Conservation (phyloP, 2,329 filamentous ascomycete genomes). For the Neurospora sp. region DNA sequence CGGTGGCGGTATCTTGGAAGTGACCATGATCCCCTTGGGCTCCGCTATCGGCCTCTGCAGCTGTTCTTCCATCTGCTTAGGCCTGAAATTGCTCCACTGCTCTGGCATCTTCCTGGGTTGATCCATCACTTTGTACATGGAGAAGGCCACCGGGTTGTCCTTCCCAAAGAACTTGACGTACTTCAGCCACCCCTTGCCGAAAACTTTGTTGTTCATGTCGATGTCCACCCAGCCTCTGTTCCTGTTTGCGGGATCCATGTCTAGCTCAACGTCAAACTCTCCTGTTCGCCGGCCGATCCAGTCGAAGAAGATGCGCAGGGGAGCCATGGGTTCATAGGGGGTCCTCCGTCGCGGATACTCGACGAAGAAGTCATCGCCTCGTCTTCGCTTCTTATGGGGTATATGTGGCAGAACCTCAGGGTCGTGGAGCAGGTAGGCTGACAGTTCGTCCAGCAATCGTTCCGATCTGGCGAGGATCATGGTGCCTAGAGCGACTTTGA, state of each 20-base stretch:
- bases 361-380: not conserved
- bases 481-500: not conserved
- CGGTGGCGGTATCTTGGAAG: not conserved
- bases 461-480: not conserved
- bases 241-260: not conserved
- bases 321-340: not conserved
- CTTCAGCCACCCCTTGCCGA: not conserved
- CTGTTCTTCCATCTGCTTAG: not conserved
- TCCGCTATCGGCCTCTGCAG: not conserved
- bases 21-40: not conserved
- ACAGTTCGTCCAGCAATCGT: not conserved
- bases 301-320: not conserved
- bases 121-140: not conserved
- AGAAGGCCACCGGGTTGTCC: not conserved
- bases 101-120: not conserved
- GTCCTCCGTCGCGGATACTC: not conserved
- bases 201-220: not conserved
- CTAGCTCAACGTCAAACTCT: not conserved
- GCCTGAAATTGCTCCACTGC: not conserved
- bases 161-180: not conserved
- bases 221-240: not conserved
- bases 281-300: not conserved
- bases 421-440: not conserved
- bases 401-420: not conserved
- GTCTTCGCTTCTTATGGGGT: not conserved